phyloP scores from a whole-genome alignment of 1,284 basidiomycete genomes.

The Abortiporus biennis region DNA sequence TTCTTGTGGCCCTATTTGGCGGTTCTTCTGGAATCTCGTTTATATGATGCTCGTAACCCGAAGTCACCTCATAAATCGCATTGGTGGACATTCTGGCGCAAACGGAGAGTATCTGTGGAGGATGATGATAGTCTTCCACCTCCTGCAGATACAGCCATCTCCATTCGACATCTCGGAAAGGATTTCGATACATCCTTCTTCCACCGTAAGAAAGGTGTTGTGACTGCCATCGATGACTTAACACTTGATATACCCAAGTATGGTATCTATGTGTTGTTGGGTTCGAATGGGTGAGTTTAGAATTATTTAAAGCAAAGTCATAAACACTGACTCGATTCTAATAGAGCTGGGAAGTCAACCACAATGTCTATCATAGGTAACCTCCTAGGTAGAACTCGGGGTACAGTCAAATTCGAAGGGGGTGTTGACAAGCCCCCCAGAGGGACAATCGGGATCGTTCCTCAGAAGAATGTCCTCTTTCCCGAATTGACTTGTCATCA shows the following conservation, averaged over 20 bases:
- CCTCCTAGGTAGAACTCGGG: constrained; percentile 51
- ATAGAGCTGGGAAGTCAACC: constrained; percentile 77
- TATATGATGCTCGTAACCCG: constrained; percentile 54
- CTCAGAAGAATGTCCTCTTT: constrained; percentile 81
- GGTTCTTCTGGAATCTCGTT: constrained; percentile 46
- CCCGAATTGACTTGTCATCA: constrained; percentile 71
- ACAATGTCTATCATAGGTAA: constrained; percentile 62
- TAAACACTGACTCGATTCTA: no score
- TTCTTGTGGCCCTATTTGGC: constrained; percentile 69
- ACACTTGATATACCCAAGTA: constrained; percentile 60
- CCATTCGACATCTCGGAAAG: constrained; percentile 54
- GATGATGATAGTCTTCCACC: constrained; percentile 20
- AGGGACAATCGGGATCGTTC: constrained; percentile 70
- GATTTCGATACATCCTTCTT: constrained; percentile 44
- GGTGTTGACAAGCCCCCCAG: constrained; percentile 43
- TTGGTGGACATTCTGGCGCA: constrained; percentile 23
- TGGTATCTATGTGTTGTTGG: constrained; percentile 72
- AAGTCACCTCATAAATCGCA: constrained; percentile 12
- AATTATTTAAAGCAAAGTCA: no score
- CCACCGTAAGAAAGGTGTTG: constrained; percentile 28
- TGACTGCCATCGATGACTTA: constrained; percentile 60
- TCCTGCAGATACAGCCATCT: constrained; percentile 45
- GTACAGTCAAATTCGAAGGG: constrained; percentile 59
- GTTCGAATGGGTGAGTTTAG: constrained; percentile 57
- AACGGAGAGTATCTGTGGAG: constrained; percentile 12